Conservation (phyloP, 176 grass and related monocot species). For the Phyllostachys edulis region DNA sequence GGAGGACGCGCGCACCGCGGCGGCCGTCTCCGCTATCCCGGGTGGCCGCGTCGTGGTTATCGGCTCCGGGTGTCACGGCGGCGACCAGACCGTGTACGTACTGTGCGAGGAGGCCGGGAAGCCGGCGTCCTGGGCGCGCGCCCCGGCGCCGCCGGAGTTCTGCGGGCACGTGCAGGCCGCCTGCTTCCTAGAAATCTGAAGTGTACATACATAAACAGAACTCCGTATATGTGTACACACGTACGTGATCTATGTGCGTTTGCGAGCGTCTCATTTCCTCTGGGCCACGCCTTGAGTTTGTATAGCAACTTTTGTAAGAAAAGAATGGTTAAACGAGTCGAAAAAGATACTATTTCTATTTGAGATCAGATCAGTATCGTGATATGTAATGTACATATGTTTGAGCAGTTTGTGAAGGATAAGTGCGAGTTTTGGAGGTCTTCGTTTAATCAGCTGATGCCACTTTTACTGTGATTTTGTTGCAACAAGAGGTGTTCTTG, state of each 20-base stretch:
- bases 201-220: neutral
- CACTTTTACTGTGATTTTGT: neutral
- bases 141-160: slow-evolving; percentile 44
- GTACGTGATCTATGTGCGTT: neutral
- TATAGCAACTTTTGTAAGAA: neutral
- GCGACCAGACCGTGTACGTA: slow-evolving; percentile 52
- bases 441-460: neutral
- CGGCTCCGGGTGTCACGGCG: slow-evolving; percentile 57
- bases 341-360: neutral
- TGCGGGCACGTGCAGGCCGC: slow-evolving; percentile 70
- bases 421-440: neutral
- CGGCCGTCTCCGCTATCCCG: slow-evolving; percentile 28
- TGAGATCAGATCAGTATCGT: neutral
- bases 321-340: neutral
- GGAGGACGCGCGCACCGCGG: slow-evolving; percentile 43
- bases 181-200: slow-evolving; percentile 63
- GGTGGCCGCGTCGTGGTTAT: slow-evolving; percentile 54
- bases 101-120: slow-evolving; percentile 40
- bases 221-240: neutral
- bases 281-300: neutral
- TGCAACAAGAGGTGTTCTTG: neutral
- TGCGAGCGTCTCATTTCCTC: too few species aligned
- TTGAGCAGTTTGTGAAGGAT: neutral
- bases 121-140: slow-evolving; percentile 45
- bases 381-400: neutral